A percentile compares a stretch with the other conserved stretches of the same genome.
These are phyloP conservation scores for Inonotus obliquus DNA, from an alignment of 1,284 basidiomycete species.

Conservation along the genomic window DNA sequence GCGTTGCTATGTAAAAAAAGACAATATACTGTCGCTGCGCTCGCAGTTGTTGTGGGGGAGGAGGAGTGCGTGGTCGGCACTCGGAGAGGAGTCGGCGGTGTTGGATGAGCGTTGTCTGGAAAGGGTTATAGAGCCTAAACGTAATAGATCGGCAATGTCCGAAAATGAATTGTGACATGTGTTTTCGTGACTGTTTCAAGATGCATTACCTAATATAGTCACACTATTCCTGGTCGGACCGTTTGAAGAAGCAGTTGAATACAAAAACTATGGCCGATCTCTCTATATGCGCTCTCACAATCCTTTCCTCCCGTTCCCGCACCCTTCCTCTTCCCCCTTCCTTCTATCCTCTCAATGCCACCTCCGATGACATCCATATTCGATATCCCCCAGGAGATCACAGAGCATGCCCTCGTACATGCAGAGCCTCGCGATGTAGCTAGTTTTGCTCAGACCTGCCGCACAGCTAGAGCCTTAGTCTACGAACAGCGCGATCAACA, in stretches of 20 bases:
- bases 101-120: neutral
- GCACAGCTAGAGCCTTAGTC: slow-evolving; percentile 40
- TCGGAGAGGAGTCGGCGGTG: neutral
- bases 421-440: slow-evolving; percentile 52
- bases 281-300: slow-evolving; percentile 7
- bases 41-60: neutral
- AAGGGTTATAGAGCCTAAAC: neutral
- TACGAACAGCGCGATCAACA: slow-evolving; percentile 47
- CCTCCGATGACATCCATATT: slow-evolving; percentile 21
- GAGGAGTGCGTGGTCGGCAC: neutral
- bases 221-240: neutral
- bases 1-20: neutral
- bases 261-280: neutral
- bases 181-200: no score
- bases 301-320: neutral
- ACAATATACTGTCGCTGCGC: neutral
- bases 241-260: neutral
- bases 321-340: neutral
- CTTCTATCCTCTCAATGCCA: slow-evolving; percentile 1
- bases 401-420: slow-evolving; percentile 49
- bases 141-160: neutral
- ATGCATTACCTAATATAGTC: neutral
- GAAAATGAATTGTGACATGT: neutral
- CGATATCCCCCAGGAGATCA: slow-evolving; percentile 49
- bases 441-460: slow-evolving; percentile 50